Evolutionary conservation across 2,329 filamentous ascomycete genomes (phyloP).

Genomic region (Nakataea oryzae): DNA sequence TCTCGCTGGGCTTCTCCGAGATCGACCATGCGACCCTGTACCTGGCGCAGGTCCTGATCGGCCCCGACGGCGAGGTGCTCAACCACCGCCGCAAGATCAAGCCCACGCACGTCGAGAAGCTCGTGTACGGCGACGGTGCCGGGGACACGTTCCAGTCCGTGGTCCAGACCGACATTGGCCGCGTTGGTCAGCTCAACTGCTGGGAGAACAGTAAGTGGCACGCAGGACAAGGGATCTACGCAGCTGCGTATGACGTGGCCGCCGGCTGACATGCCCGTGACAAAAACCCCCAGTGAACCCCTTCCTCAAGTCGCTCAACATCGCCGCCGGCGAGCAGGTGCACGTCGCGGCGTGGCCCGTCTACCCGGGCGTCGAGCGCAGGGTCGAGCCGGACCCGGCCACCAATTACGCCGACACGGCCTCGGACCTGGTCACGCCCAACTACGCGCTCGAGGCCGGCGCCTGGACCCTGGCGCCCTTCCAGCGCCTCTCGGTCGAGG

Average conservation of each 20-base stretch:
- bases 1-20: constrained; percentile 33
- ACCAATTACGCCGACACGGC: constrained; percentile 25
- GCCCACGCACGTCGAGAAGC: constrained; percentile 41
- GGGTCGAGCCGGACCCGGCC: constrained; percentile 25
- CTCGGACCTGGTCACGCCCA: constrained; percentile 31
- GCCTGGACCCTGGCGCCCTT: constrained; percentile 43
- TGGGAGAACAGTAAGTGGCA: constrained; percentile 45
- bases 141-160: constrained; percentile 28
- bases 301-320: constrained; percentile 35
- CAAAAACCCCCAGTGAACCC: too few species aligned
- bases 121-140: constrained; percentile 34
- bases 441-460: constrained; percentile 45
- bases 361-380: constrained; percentile 18
- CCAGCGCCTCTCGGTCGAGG: constrained; percentile 31
- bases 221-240: too few species aligned
- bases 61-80: constrained; percentile 33
- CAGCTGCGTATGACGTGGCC: too few species aligned
- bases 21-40: constrained; percentile 29
- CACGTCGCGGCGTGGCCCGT: constrained; percentile 38
- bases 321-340: constrained; percentile 30
- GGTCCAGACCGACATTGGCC: constrained; percentile 25
- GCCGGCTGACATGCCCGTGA: too few species aligned
- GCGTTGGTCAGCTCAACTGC: constrained; percentile 34
- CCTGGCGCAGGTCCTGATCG: constrained; percentile 35
- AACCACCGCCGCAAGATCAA: constrained; percentile 37